A percentile compares a stretch with the other conserved stretches of the same genome.
Evolutionary conservation across 2,329 filamentous ascomycete species (phyloP).

Genomic region (Sarocladiaceae sp.): DNA sequence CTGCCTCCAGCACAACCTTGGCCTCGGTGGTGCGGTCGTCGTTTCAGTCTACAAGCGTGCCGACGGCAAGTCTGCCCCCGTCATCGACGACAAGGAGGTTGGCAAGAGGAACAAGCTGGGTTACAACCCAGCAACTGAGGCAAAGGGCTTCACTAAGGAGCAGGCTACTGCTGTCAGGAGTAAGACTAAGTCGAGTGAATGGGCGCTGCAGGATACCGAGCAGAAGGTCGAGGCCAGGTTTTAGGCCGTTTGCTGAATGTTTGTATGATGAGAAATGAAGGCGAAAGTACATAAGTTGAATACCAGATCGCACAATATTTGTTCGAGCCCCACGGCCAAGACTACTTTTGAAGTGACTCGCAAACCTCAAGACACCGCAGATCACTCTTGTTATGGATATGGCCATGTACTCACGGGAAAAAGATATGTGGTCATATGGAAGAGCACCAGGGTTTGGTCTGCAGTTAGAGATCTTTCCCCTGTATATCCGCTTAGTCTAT

Average conservation of each 20-base stretch:
- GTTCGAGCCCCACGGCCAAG: too few species aligned
- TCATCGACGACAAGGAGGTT: conserved; percentile 59
- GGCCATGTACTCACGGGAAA: too few species aligned
- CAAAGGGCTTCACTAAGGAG: conserved; percentile 78
- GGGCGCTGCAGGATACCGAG: conserved; percentile 67
- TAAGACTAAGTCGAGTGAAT: conserved; percentile 60
- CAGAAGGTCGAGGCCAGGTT: conserved; percentile 36
- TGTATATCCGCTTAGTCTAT: too few species aligned
- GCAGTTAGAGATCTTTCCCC: too few species aligned
- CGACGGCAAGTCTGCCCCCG: conserved; percentile 63
- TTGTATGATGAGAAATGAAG: background rate
- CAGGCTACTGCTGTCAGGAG: conserved; percentile 71
- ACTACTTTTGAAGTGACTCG: too few species aligned
- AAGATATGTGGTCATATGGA: too few species aligned
- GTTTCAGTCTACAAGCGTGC: conserved; percentile 84
- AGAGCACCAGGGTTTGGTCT: too few species aligned
- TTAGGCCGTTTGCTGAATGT: too few species aligned
- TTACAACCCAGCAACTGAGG: conserved; percentile 89
- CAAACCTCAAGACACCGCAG: too few species aligned
- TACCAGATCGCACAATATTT: too few species aligned
- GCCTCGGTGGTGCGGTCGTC: conserved; percentile 84
- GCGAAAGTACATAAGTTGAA: background rate
- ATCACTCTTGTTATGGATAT: too few species aligned
- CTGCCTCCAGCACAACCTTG: conserved; percentile 88
- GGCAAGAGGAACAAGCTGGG: conserved; percentile 66